These are phyloP conservation scores for Yarrowia sp. DNA, from an alignment of 805 yeast species.

Conservation along the genomic window DNA sequence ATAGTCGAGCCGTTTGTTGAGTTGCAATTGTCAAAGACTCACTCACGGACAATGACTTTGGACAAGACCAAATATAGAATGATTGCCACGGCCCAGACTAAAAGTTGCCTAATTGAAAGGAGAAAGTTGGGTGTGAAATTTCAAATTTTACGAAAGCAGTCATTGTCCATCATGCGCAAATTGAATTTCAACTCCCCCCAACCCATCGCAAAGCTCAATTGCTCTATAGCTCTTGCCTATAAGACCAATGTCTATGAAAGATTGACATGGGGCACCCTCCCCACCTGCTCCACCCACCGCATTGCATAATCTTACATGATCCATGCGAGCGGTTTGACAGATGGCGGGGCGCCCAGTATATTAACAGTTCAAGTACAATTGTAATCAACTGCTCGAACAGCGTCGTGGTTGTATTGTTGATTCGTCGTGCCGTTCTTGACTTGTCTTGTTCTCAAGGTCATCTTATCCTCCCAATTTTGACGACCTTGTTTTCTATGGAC, in stretches of 20 bases:
- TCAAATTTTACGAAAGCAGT: not conserved
- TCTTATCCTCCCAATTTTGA: no score
- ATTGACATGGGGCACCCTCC: not conserved
- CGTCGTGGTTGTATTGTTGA: no score
- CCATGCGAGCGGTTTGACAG: not conserved
- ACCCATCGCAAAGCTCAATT: not conserved
- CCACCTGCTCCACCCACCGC: not conserved
- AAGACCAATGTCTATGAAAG: not conserved
- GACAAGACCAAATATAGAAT: not conserved
- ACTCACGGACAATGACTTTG: no score
- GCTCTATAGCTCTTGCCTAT: not conserved
- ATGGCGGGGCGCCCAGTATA: no score
- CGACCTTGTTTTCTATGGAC: no score
- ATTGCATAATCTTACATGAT: slow-evolving; percentile 15
- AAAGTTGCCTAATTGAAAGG: slow-evolving; percentile 14
- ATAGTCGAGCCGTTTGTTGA: not conserved
- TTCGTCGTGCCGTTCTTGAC: no score
- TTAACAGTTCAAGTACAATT: no score
- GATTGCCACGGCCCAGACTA: not conserved
- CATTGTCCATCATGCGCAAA: not conserved
- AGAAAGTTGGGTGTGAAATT: not conserved
- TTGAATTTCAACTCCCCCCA: not conserved
- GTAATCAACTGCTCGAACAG: no score
- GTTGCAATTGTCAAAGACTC: not conserved
- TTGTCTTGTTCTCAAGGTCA: no score